Percentiles rank a stretch among this genome's conserved stretches.
Evolutionary conservation across 768 basidiomycete species (phyloP).

Genomic region (Botryobasidium botryosum): DNA sequence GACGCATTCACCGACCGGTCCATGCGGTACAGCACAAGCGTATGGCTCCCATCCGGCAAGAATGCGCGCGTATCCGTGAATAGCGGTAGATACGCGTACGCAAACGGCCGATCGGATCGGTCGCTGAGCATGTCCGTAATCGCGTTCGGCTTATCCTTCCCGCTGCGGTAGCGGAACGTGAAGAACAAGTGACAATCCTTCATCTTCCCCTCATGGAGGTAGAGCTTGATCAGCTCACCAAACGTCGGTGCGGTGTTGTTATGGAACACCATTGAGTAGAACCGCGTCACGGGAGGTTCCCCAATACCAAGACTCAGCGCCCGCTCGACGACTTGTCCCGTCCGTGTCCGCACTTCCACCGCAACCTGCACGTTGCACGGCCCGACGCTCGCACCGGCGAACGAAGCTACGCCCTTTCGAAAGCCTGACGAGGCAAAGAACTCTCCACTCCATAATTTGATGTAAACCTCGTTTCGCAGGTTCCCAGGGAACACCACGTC

Average conservation of each 20-base stretch:
- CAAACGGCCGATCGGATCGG: constrained; percentile 57
- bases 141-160: constrained; percentile 5
- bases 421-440: constrained; percentile 40
- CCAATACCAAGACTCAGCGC: constrained; percentile 73
- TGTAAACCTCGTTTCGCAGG: constrained; percentile 84
- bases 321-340: constrained; percentile 50
- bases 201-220: constrained; percentile 46
- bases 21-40: constrained; percentile 65
- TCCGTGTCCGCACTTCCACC: constrained; percentile 65
- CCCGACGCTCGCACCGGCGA: constrained; percentile 27
- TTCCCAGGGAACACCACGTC: constrained; percentile 92
- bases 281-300: constrained; percentile 62
- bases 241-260: constrained; percentile 81
- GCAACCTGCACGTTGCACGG: constrained; percentile 73
- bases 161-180: constrained; percentile 58
- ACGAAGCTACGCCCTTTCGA: constrained; percentile 10
- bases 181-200: constrained; percentile 87
- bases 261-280: constrained; percentile 81
- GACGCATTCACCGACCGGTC: constrained; percentile 42
- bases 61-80: constrained; percentile 62
- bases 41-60: constrained; percentile 79
- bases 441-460: constrained; percentile 91
- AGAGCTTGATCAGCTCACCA: constrained; percentile 82
- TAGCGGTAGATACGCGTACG: constrained; percentile 82
- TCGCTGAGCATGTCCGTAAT: constrained; percentile 17